phyloP scores from a whole-genome alignment of 2,329 filamentous ascomycete genomes.

The Tolypocladium sp. region DNA sequence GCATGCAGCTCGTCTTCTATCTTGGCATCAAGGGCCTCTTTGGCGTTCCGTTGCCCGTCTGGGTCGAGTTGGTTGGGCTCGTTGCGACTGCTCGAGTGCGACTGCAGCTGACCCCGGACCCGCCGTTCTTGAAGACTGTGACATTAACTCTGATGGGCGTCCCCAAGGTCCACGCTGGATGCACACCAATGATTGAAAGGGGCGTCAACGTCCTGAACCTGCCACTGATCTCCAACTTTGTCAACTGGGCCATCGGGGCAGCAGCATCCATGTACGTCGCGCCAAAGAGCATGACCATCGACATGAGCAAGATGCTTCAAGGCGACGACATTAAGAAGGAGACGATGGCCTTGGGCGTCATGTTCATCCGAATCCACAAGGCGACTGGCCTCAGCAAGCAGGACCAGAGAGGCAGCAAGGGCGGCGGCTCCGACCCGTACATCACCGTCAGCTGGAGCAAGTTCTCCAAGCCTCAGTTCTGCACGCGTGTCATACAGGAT shows the following conservation, averaged over 20 bases:
- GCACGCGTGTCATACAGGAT: slow-evolving; percentile 90
- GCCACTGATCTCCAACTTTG: slow-evolving; percentile 89
- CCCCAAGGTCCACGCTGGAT: slow-evolving; percentile 81
- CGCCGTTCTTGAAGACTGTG: slow-evolving; percentile 84
- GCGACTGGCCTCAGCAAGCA: slow-evolving; percentile 86
- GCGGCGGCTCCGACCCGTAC: slow-evolving; percentile 89
- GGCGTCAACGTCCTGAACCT: slow-evolving; percentile 88
- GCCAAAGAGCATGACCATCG: slow-evolving; percentile 86
- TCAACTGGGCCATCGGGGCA: slow-evolving; percentile 87
- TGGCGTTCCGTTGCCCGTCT: slow-evolving; percentile 79
- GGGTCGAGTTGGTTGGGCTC: slow-evolving; percentile 82
- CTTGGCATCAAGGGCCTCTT: slow-evolving; percentile 83
- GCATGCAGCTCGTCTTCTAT: slow-evolving; percentile 93
- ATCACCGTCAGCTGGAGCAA: slow-evolving; percentile 94
- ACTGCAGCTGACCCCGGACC: slow-evolving; percentile 77
- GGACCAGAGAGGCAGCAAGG: slow-evolving; percentile 69
- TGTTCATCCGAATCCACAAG: slow-evolving; percentile 87
- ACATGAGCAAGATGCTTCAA: slow-evolving; percentile 81
- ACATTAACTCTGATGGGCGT: slow-evolving; percentile 93
- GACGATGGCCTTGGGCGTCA: slow-evolving; percentile 73
- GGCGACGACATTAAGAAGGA: slow-evolving; percentile 91
- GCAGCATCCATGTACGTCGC: slow-evolving; percentile 88
- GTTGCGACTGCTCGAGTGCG: slow-evolving; percentile 80
- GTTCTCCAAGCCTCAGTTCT: slow-evolving; percentile 96
- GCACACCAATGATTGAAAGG: slow-evolving; percentile 83